Evolutionary conservation across 345 rosid genomes (phyloP), one percentile per base, ranked within the genome.

Genomic region (Ricinus communis): DNA sequence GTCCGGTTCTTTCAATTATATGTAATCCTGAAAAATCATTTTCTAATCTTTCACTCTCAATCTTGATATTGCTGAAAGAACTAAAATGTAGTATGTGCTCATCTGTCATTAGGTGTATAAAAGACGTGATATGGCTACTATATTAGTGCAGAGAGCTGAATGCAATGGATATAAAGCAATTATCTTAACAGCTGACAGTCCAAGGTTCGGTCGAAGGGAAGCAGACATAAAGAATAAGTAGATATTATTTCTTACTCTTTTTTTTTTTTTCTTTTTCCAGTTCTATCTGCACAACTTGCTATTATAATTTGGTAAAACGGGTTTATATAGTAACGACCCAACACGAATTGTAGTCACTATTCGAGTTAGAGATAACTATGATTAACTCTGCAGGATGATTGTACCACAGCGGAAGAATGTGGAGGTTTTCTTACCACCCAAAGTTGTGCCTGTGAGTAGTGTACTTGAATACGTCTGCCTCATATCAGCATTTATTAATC

Each of bases 171-270:
- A 77, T 72, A 89, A 85, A 80, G 98, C 97, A 51, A 84, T 91
- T 38, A 93, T 93, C 54, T 74, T 93, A 30, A 94, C 97, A 40
- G 96, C 70, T 27, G 96, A 94, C 85, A 69, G 68, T 80, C 97
- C 98, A 51, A 85, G 82, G 77, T 82, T 88, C 38, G 98, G 98
- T 28, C 80, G 91, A 79, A 90, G 95, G 77, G 96, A 94, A 80
- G 88, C 93, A 30, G 95, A 87, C 86, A 90, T 94, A 62, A 91
- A 87, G 87, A 94, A 91, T 80, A 88, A 82, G 96, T 91, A 63
- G 46, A 52, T 56, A 30, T 41, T 47, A 8, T 66, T 57, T 68
- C 54, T 67, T 66, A 30, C 36, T 57, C 52, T 52, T 27, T 14
- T 27, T 22, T 41, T 24, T 66, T 56, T 67, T 51, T 66, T 65